Percentiles rank a stretch among this genome's conserved stretches.
Conservation (phyloP, 1,284 basidiomycete genomes). For the Somion occarium region DNA sequence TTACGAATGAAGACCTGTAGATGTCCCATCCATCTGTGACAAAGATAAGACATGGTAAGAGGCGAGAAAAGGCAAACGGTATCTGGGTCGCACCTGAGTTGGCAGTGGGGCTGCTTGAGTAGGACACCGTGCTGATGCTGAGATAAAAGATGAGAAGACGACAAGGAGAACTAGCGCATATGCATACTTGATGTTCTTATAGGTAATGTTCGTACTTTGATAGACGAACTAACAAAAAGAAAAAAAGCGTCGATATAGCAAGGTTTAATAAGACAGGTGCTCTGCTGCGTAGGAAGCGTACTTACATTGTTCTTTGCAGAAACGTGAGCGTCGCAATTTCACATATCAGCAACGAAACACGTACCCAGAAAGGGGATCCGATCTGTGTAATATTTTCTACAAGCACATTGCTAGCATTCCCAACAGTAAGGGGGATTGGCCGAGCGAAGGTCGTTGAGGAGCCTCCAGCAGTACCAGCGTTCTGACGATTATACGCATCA, state of each 20-base stretch:
- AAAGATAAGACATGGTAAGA: conserved; percentile 25
- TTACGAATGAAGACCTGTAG: conserved; percentile 50
- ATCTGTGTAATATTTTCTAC: conserved; percentile 49
- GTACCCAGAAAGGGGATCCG: conserved; percentile 46
- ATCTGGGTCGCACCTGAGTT: conserved; percentile 29
- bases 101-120: conserved; percentile 23
- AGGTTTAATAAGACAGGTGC: background rate
- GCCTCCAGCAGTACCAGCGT: conserved; percentile 37
- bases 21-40: conserved; percentile 63
- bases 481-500: conserved; percentile 15
- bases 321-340: no score
- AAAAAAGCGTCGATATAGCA: background rate
- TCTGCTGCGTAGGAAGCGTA: background rate
- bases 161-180: background rate
- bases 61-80: conserved; percentile 33
- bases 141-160: background rate
- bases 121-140: conserved; percentile 26
- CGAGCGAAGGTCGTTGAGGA: conserved; percentile 47
- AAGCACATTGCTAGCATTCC: conserved; percentile 50
- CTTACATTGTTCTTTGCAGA: conserved; percentile 31
- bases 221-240: conserved; percentile 25
- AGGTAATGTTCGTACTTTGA: conserved; percentile 29
- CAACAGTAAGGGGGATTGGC: conserved; percentile 56
- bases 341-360: conserved; percentile 1
- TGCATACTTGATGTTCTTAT: conserved; percentile 26